phyloP scores from a whole-genome alignment of 2,329 filamentous ascomycete genomes.

The Penicillium polonicum region DNA sequence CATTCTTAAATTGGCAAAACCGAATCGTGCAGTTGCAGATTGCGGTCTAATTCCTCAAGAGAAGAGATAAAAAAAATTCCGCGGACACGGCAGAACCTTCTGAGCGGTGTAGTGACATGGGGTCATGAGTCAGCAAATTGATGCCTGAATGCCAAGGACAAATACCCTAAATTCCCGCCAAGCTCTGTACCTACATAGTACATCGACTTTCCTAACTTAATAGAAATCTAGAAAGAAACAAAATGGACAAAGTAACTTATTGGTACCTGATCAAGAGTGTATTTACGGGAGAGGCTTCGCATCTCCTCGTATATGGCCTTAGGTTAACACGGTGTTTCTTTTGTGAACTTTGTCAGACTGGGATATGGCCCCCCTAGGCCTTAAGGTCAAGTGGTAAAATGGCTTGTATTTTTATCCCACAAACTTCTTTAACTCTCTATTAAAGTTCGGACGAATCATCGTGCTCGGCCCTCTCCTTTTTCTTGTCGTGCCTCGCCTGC shows the following conservation, averaged over 20 bases:
- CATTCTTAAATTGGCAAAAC: conserved; percentile 35
- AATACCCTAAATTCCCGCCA: background rate
- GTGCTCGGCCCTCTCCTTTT: background rate
- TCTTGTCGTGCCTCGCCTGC: background rate
- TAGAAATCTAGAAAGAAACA: too few relatives aligned
- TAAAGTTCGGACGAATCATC: background rate
- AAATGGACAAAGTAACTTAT: too few relatives aligned
- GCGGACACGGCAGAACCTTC: conserved; percentile 22
- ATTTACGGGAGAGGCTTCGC: too few relatives aligned
- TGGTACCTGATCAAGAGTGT: too few relatives aligned
- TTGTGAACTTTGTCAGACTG: too few relatives aligned
- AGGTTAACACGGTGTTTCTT: too few relatives aligned
- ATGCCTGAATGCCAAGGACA: background rate
- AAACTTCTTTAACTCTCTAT: background rate
- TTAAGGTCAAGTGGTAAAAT: too few relatives aligned
- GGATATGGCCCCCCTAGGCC: too few relatives aligned
- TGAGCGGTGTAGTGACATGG: conserved; percentile 15
- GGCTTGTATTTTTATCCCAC: too few relatives aligned
- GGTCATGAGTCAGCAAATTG: background rate
- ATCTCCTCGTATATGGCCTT: too few relatives aligned
- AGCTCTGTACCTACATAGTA: background rate
- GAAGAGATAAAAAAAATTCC: conserved; percentile 28
- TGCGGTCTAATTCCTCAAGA: conserved; percentile 29
- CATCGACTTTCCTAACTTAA: too few relatives aligned
- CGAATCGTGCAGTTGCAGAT: conserved; percentile 27